These are phyloP conservation scores for Phialophora chinensis DNA, from an alignment of 2,329 filamentous ascomycete genomes.

Conservation along the genomic window DNA sequence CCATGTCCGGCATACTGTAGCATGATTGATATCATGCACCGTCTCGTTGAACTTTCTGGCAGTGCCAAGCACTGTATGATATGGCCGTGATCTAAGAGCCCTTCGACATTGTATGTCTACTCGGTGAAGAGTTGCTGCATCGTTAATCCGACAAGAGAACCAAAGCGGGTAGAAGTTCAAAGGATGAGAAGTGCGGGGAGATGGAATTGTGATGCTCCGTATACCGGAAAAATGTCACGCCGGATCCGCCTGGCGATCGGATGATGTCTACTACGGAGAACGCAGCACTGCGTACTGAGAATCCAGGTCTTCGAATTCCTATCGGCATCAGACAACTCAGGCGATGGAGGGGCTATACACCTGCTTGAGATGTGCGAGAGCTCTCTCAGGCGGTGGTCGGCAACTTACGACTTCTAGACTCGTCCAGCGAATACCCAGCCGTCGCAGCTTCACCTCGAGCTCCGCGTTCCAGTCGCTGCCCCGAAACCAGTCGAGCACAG, in stretches of 20 bases:
- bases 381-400: constrained; percentile 28
- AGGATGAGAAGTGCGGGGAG: too few relatives aligned
- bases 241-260: neutral
- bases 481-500: constrained; percentile 18
- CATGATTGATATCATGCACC: too few relatives aligned
- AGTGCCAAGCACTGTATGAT: too few relatives aligned
- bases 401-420: constrained; percentile 17
- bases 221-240: neutral
- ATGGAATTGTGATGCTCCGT: too few relatives aligned
- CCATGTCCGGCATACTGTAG: too few relatives aligned
- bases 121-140: neutral
- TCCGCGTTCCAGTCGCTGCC: constrained; percentile 22
- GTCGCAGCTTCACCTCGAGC: constrained; percentile 33
- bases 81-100: too few relatives aligned
- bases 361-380: constrained; percentile 35
- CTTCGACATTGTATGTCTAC: too few relatives aligned
- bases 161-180: too few relatives aligned
- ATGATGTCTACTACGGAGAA: neutral
- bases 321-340: neutral
- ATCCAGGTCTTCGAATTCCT: neutral
- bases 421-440: constrained; percentile 17
- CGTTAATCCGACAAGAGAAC: neutral
- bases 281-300: neutral
- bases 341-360: constrained; percentile 34
- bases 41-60: too few relatives aligned